A percentile compares a stretch with the other conserved stretches of the same genome.
Evolutionary conservation across 2,329 filamentous ascomycete genomes (phyloP).

Genomic region (Colletotrichum sp.): DNA sequence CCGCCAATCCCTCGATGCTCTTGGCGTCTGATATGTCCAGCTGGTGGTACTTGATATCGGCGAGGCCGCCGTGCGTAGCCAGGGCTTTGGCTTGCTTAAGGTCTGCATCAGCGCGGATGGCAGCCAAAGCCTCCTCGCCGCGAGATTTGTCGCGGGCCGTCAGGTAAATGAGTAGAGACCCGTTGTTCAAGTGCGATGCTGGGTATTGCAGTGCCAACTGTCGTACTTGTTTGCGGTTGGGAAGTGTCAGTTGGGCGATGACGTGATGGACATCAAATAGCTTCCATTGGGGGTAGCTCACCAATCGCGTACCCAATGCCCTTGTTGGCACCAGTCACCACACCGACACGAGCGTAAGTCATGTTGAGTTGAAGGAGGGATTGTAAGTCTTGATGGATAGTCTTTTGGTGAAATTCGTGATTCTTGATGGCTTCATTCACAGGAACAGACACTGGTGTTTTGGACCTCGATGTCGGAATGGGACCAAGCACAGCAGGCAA

Average conservation of each 20-base stretch:
- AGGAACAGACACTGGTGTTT: neutral
- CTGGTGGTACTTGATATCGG: constrained; percentile 50
- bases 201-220: constrained; percentile 59
- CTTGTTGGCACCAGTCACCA: constrained; percentile 61
- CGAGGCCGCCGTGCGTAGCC: constrained; percentile 38
- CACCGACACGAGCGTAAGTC: constrained; percentile 43
- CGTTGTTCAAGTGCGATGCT: constrained; percentile 48
- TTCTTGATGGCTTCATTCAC: neutral
- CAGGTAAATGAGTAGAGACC: constrained; percentile 56
- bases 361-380: constrained; percentile 12
- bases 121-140: constrained; percentile 50
- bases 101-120: constrained; percentile 45
- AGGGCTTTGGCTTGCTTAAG: constrained; percentile 52
- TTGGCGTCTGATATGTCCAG: constrained; percentile 51
- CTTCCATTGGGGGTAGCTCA: neutral
- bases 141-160: constrained; percentile 53
- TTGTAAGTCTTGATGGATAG: neutral
- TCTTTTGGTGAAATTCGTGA: neutral
- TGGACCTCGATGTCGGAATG: neutral
- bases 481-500: neutral
- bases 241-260: neutral
- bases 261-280: neutral
- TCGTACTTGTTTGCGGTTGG: constrained; percentile 40
- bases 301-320: constrained; percentile 29
- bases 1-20: constrained; percentile 47